A percentile compares a stretch with the other conserved stretches of the same genome.
These are phyloP conservation scores for Cryptococcus sp. DNA, from an alignment of 1,284 basidiomycete species.

Conservation along the genomic window DNA sequence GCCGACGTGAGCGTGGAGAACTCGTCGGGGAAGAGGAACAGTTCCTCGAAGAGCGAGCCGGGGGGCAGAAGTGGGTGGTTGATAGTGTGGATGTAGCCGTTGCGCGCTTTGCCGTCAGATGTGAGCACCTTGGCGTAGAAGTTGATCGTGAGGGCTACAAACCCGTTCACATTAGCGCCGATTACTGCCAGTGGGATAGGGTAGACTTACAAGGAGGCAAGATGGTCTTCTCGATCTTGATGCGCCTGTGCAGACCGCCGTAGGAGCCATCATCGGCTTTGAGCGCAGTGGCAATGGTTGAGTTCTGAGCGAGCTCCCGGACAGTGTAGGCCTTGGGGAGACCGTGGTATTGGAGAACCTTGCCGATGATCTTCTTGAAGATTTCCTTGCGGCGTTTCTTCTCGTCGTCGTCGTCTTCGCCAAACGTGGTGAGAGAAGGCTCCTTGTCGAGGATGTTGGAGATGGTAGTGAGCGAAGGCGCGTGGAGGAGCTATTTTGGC, in stretches of 20 bases:
- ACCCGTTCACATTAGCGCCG: constrained; percentile 2
- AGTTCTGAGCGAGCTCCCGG: constrained; percentile 60
- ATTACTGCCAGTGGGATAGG: background rate
- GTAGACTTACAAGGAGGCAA: constrained; percentile 48
- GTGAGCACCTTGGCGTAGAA: constrained; percentile 59
- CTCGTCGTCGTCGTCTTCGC: constrained; percentile 40
- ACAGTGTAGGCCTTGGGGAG: constrained; percentile 57
- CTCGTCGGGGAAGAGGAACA: constrained; percentile 60
- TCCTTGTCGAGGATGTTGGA: constrained; percentile 32
- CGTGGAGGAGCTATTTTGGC: constrained; percentile 31
- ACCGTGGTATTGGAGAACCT: constrained; percentile 66
- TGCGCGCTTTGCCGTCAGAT: constrained; percentile 60
- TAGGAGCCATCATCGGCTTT: constrained; percentile 59
- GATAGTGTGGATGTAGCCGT: constrained; percentile 67
- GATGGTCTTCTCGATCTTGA: constrained; percentile 59
- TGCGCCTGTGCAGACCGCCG: constrained; percentile 61
- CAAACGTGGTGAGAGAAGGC: constrained; percentile 23
- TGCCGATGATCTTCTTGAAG: constrained; percentile 59
- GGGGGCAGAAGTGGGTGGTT: constrained; percentile 66
- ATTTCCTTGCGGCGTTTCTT: constrained; percentile 59
- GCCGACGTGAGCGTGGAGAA: constrained; percentile 65
- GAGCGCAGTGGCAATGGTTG: constrained; percentile 63
- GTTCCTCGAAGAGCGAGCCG: constrained; percentile 62
- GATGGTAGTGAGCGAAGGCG: constrained; percentile 37
- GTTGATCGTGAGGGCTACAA: constrained; percentile 58